Conservation (phyloP, 1,284 basidiomycete species). For the Xerocomus cyaneibrunnescens region DNA sequence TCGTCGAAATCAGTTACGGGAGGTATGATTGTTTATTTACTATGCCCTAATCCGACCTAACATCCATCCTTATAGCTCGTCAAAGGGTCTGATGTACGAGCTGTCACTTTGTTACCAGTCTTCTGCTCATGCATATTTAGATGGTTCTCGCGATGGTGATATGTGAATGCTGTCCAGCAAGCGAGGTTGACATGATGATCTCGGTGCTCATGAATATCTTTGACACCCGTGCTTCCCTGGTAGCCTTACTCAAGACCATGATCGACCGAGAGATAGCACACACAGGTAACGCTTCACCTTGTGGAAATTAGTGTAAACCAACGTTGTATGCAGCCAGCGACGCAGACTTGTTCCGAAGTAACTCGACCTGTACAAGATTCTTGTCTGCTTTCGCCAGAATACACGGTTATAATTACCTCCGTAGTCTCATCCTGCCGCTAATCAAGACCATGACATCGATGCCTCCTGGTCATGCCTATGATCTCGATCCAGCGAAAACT, state of each 20-base stretch:
- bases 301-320: slow-evolving; percentile 4
- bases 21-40: slow-evolving; percentile 46
- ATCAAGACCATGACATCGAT: slow-evolving; percentile 71
- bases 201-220: slow-evolving; percentile 86
- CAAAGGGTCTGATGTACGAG: slow-evolving; percentile 63
- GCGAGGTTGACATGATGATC: slow-evolving; percentile 81
- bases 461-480: slow-evolving; percentile 74
- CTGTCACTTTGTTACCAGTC: background rate
- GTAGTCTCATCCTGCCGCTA: slow-evolving; percentile 74
- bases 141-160: slow-evolving; percentile 80
- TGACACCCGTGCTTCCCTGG: slow-evolving; percentile 72
- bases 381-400: slow-evolving; percentile 82
- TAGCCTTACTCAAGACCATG: slow-evolving; percentile 77
- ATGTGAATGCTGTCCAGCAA: slow-evolving; percentile 78
- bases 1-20: slow-evolving; percentile 60
- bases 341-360: slow-evolving; percentile 79
- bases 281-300: slow-evolving; percentile 52
- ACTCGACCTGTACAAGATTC: slow-evolving; percentile 83
- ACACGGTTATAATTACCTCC: slow-evolving; percentile 87
- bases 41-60: slow-evolving; percentile 1
- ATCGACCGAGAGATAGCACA: slow-evolving; percentile 81
- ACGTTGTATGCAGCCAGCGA: slow-evolving; percentile 62
- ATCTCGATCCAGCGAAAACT: slow-evolving; percentile 73
- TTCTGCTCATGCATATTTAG: slow-evolving; percentile 38
- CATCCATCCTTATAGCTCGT: slow-evolving; percentile 51